Evolutionary conservation across 78 protist genomes (phyloP), one percentile per base, ranked within the genome.

Genomic region (Dictyostelium purpureum): DNA sequence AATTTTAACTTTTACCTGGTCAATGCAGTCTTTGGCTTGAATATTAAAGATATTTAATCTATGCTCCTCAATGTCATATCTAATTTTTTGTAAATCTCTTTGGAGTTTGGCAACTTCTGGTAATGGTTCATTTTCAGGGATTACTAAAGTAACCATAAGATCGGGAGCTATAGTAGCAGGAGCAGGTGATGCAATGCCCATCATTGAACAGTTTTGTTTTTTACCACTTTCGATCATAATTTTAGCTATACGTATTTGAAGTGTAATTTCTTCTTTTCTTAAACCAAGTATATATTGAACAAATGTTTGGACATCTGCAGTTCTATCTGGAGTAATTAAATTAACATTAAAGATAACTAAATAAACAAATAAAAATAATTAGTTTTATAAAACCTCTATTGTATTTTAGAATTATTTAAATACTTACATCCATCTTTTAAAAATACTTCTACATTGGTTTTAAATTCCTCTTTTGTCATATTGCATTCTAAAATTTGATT

Each of bases 341-440:
- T 63, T 63, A 16, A 63, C 71, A 63, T 63, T 63, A 37, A 63
- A 63, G 31, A 63, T 35, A 6, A 63, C 71, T 63, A 33, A 56
- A 56, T 5, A 59, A 12, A 26, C 12, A 28, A 59, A 12, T 28
- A 56, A 24, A 56, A 56, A 24, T 19, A 24, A n/a, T 19, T 26
- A 56, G 0, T 4, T 24, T 24, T 14, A 28, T 21, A 21, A 54
- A 21, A 6, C 2, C 1, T 52, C 24, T 54, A n/a, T 54, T 54
- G 19, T 54, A n/a, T 54, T 54, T 54, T 19, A 7, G 18, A 19
- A n/a, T n/a, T 5, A 6, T 54, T 19, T 19, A 6, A 26, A 57
- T 57, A 59, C 71, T 63, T 63, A 63, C 71, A 63, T 18, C 71
- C 71, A 63, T 63, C 71, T 33, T 63, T 63, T 63, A 63, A 63